These are phyloP conservation scores for Rhizophora mangle DNA, from an alignment of 345 rosid species.

Conservation along the genomic window DNA sequence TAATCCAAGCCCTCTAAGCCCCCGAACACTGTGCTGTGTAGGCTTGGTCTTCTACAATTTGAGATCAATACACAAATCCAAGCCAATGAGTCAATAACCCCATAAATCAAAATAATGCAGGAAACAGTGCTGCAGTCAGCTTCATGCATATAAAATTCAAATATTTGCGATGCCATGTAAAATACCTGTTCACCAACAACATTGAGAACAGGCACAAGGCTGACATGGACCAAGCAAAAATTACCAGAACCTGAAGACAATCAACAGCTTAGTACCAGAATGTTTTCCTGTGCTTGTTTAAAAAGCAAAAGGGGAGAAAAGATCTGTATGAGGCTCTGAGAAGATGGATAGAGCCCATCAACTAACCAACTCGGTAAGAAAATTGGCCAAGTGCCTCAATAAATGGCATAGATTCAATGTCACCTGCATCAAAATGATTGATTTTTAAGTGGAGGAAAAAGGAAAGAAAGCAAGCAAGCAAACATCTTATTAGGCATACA, in stretches of 20 bases:
- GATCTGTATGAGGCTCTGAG: background rate
- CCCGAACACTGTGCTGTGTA: constrained; percentile 93
- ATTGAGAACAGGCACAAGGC: constrained; percentile 93
- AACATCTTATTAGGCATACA: too few species aligned
- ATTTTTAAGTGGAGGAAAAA: constrained; percentile 2
- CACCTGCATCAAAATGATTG: constrained; percentile 53
- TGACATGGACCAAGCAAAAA: constrained; percentile 95
- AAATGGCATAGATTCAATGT: constrained; percentile 97
- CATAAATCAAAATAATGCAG: background rate
- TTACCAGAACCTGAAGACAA: constrained; percentile 64
- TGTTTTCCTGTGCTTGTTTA: background rate
- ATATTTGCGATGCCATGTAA: background rate
- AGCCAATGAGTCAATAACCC: background rate
- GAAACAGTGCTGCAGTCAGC: background rate
- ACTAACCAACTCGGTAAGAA: constrained; percentile 85
- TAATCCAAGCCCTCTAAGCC: constrained; percentile 83
- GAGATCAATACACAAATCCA: background rate
- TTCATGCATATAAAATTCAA: background rate
- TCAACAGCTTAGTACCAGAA: constrained; percentile 11
- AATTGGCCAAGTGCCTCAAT: constrained; percentile 96
- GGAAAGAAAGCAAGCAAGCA: background rate
- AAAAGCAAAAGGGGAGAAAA: background rate
- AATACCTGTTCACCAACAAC: constrained; percentile 97
- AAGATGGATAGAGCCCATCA: constrained; percentile 7
- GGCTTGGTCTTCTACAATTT: constrained; percentile 86